Base-by-base conservation (phyloP, 2,329 filamentous ascomycete genomes). In the Fusarium buharicum region DNA sequence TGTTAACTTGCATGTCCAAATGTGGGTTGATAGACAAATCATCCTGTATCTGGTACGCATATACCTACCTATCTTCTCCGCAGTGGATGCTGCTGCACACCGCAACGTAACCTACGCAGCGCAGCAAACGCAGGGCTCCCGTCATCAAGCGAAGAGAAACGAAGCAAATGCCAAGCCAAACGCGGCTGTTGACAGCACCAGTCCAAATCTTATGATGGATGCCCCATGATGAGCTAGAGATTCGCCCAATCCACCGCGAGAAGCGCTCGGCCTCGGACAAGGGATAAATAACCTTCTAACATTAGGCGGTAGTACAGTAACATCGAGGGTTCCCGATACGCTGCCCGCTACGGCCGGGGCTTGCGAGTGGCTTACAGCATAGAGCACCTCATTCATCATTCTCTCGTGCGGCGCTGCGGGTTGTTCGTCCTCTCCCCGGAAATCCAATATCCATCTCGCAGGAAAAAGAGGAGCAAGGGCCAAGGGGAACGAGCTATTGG, bases 1-100 rank as follows among this genome's bases (percentile, higher is more conserved):
- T n/a, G n/a, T n/a, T 49, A 24, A 17, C 22, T 41, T 44, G 20
- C 37, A 48, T 33, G 33, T 47, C 49, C 43, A 43, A 52, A 46
- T 50, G 39, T 68, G 65, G 55, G 53, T 49, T 60, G 64, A 70
- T 54, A 45, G 38, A 63, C 51, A 55, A 58, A 33, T 40, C 17
- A 36, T 22, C 34, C 37, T 17, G 48, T 40, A 47, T 58, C 39
- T 40, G n/a, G 5, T 20, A 44, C 44, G 37, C 40, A 17, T 54
- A n/a, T n/a, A n/a, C n/a, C n/a, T n/a, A n/a, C n/a, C n/a, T n/a
- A 41, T 53, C 37, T 49, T 57, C 50, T 62, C 60, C 57, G 34
- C 61, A 55, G 31, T 46, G 38, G 33, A 20, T 38, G 50, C 51
- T 54, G 38, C 50, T 54, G 56, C 63, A 67, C 64, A 61, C 55